phyloP scores from a whole-genome alignment of 305 asterid genomes.

The Fraxinus albicans region DNA sequence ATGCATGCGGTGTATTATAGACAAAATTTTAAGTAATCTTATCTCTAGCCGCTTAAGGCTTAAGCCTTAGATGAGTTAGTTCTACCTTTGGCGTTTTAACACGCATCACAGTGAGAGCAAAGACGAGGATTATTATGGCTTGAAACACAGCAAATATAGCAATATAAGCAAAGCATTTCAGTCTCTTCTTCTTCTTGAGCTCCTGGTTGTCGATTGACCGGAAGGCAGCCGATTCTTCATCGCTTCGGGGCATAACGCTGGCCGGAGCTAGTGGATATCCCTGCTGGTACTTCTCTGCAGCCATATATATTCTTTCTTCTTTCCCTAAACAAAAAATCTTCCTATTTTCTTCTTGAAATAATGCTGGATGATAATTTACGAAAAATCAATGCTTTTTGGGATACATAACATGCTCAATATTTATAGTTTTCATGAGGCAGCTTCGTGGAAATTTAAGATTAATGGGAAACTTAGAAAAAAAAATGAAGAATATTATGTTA shows the following conservation, averaged over 20 bases:
- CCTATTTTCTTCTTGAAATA: not conserved
- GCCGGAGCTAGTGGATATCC: constrained; percentile 50
- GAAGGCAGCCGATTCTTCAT: constrained; percentile 34
- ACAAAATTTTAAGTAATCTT: not conserved
- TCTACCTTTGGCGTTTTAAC: constrained; percentile 31
- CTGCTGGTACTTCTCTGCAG: constrained; percentile 29
- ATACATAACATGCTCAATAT: not conserved
- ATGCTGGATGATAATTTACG: not conserved
- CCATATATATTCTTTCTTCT: not conserved
- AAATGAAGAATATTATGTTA: not conserved
- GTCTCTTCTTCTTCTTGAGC: constrained; percentile 30
- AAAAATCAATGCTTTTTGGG: constrained; percentile 1
- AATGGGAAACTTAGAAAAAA: constrained; percentile 15
- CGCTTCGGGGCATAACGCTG: constrained; percentile 38
- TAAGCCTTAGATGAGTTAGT: not conserved
- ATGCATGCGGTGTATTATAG: not conserved
- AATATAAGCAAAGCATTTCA: constrained; percentile 30
- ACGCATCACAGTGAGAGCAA: constrained; percentile 29
- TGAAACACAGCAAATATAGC: constrained; percentile 29
- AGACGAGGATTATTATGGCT: constrained; percentile 24
- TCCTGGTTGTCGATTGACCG: constrained; percentile 13
- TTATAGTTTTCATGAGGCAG: not conserved
- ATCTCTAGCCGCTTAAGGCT: not conserved
- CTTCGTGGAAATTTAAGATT: constrained; percentile 27
- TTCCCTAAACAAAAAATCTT: not conserved